Percentiles rank a stretch among this genome's conserved stretches.
These are phyloP conservation scores for Sclerotinia subarctica DNA, from an alignment of 2,329 filamentous ascomycete genomes.

Conservation along the genomic window DNA sequence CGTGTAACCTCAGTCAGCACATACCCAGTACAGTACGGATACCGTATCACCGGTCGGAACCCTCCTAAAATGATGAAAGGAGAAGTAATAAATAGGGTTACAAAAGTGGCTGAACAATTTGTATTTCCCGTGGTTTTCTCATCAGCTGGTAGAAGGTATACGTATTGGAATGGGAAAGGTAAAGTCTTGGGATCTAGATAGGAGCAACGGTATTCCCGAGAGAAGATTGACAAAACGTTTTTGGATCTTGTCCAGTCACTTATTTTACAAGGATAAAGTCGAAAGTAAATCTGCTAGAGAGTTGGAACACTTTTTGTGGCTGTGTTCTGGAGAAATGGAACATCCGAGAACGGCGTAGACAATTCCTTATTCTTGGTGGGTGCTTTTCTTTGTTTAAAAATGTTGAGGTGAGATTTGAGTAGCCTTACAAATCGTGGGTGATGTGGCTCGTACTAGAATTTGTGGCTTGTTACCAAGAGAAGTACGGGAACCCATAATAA, in stretches of 20 bases:
- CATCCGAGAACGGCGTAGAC: constrained; percentile 4
- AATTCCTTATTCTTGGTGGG: not conserved
- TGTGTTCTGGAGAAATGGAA: constrained; percentile 1
- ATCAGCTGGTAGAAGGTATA: not conserved
- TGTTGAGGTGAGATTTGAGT: too few species aligned
- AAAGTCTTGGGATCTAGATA: not conserved
- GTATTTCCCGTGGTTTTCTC: not conserved
- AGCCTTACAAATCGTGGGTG: not conserved
- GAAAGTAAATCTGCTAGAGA: not conserved
- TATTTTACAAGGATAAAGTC: too few species aligned
- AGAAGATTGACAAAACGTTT: not conserved
- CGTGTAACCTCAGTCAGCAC: not conserved
- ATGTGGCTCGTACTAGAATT: not conserved
- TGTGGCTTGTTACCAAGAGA: not conserved
- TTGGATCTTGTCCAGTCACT: not conserved
- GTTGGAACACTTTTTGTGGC: not conserved
- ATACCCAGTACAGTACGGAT: not conserved
- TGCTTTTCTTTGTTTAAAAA: constrained; percentile 6
- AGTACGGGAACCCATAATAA: not conserved
- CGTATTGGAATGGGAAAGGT: too few species aligned
- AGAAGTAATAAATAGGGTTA: not conserved
- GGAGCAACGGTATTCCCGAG: not conserved
- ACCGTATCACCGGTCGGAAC: not conserved
- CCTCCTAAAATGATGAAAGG: not conserved
- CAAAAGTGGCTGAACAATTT: not conserved